Percentiles rank a stretch among this genome's conserved stretches.
Conservation (phyloP, 176 grass and related monocot genomes). For the Oryza meyeriana region DNA sequence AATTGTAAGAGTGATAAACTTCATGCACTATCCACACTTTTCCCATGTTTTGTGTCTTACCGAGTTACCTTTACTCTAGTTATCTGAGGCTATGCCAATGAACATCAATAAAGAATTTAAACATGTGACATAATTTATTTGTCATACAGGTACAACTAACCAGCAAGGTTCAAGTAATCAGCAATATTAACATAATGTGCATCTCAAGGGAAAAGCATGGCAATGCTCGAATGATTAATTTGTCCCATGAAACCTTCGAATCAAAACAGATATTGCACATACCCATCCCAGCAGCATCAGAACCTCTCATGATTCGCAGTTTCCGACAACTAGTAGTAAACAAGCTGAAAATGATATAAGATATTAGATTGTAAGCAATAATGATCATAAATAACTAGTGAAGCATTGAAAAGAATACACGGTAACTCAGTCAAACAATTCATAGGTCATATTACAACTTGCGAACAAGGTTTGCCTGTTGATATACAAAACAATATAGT, state of each 20-base stretch:
- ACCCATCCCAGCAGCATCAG: slow-evolving; percentile 79
- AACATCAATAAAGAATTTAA: not conserved
- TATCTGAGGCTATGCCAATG: not conserved
- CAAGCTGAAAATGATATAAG: slow-evolving; percentile 39
- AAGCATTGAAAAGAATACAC: not conserved
- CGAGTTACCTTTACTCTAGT: not conserved
- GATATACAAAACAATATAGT: not conserved
- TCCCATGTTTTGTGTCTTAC: not conserved
- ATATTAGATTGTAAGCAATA: not conserved
- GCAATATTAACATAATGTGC: not conserved
- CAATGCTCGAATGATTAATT: not conserved
- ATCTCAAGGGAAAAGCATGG: slow-evolving; percentile 1
- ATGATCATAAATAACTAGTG: not conserved
- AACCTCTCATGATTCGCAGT: slow-evolving; percentile 75
- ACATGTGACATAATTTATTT: not conserved
- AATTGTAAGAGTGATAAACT: not conserved
- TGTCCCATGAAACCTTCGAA: not conserved
- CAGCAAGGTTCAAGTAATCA: not conserved
- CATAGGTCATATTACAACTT: not conserved
- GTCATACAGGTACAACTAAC: not conserved
- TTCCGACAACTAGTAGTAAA: slow-evolving; percentile 60
- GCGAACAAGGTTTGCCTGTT: not conserved
- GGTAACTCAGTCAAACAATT: not conserved
- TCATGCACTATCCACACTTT: not conserved
- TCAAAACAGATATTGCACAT: slow-evolving; percentile 32